Evolutionary conservation across 2,329 filamentous ascomycete species (phyloP).

Genomic region (Alternaria panax): DNA sequence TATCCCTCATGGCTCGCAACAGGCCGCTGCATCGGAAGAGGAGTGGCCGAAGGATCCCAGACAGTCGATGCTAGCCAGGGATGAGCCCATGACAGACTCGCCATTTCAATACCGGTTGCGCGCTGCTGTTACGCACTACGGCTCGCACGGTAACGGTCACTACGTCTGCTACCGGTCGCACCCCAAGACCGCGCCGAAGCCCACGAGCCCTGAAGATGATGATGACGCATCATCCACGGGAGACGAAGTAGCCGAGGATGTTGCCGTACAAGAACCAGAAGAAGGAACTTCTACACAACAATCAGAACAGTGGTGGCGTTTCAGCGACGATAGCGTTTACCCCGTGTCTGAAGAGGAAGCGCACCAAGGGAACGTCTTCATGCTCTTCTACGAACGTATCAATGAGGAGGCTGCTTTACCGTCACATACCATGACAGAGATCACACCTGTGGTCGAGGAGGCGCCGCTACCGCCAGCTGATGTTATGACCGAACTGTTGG

Average conservation of each 20-base stretch:
- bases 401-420: slow-evolving; percentile 54
- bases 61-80: slow-evolving; percentile 73
- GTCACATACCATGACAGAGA: background rate
- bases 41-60: slow-evolving; percentile 74
- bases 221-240: slow-evolving; percentile 3
- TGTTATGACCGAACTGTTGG: background rate
- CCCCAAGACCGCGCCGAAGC: slow-evolving; percentile 39
- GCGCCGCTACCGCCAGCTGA: slow-evolving; percentile 31
- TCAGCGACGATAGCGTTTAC: slow-evolving; percentile 88
- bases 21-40: slow-evolving; percentile 58
- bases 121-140: slow-evolving; percentile 87
- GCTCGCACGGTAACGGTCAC: slow-evolving; percentile 92
- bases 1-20: slow-evolving; percentile 32
- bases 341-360: slow-evolving; percentile 76
- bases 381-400: slow-evolving; percentile 89
- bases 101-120: slow-evolving; percentile 73
- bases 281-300: slow-evolving; percentile 1
- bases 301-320: slow-evolving; percentile 77
- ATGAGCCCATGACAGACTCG: slow-evolving; percentile 45
- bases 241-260: slow-evolving; percentile 5
- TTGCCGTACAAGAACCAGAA: slow-evolving; percentile 29
- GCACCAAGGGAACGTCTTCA: slow-evolving; percentile 83
- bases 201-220: slow-evolving; percentile 4
- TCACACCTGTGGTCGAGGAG: slow-evolving; percentile 11
- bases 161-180: slow-evolving; percentile 90